Evolutionary conservation across 257 asterid species (phyloP).

Genomic region (Plantago major): DNA sequence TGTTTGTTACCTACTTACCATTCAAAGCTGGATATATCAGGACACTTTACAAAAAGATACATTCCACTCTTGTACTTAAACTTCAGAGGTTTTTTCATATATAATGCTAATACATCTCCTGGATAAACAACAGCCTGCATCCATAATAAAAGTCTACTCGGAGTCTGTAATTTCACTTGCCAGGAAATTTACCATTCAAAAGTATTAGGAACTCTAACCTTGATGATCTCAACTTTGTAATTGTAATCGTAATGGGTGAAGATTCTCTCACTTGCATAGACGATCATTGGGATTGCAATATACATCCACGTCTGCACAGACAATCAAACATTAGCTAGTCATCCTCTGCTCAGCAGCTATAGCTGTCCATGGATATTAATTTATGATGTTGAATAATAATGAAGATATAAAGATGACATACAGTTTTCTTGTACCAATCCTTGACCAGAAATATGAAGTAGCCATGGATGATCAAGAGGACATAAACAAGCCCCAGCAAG

Average conservation of each 20-base stretch:
- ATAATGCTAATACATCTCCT: constrained; percentile 78
- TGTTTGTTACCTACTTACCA: constrained; percentile 38
- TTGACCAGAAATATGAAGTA: constrained; percentile 55
- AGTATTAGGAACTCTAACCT: constrained; percentile 32
- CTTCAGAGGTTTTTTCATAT: constrained; percentile 75
- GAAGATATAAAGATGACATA: constrained; percentile 20
- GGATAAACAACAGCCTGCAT: constrained; percentile 80
- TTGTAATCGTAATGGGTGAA: constrained; percentile 54
- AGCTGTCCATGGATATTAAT: background rate
- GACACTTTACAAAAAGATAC: constrained; percentile 89
- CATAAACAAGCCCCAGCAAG: constrained; percentile 57
- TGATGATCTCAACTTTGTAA: constrained; percentile 48
- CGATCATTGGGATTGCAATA: constrained; percentile 51
- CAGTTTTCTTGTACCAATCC: constrained; percentile 77
- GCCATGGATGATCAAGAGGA: constrained; percentile 70
- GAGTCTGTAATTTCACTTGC: no score
- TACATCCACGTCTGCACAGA: constrained; percentile 88
- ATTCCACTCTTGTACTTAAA: constrained; percentile 95
- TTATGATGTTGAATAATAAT: background rate
- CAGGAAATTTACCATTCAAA: no score
- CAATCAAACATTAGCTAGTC: background rate
- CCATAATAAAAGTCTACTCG: no score
- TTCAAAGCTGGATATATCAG: constrained; percentile 67
- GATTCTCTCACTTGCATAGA: constrained; percentile 60
- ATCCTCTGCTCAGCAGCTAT: no score